Percentiles rank a stretch among this genome's conserved stretches.
Conservation (phyloP, 2,329 filamentous ascomycete species). For the Dothistroma septosporum region DNA sequence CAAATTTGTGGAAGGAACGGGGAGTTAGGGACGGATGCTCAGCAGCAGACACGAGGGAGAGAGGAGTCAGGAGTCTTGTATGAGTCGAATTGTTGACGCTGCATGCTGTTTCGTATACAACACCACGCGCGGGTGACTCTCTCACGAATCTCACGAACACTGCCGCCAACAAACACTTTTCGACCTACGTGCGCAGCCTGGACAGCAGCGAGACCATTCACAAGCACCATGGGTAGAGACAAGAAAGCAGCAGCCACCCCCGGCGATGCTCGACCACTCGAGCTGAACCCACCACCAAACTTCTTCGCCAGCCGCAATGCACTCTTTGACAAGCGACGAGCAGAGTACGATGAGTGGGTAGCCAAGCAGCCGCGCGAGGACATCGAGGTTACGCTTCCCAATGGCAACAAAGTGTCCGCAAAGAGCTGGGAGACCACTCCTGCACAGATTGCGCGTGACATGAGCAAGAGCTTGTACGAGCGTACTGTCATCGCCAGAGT, state of each 20-base stretch:
- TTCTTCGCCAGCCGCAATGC: constrained; percentile 80
- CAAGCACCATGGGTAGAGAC: neutral
- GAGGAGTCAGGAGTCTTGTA: neutral
- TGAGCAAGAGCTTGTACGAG: constrained; percentile 80
- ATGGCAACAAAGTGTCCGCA: constrained; percentile 67
- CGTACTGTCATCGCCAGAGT: constrained; percentile 82
- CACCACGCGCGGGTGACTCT: constrained; percentile 6
- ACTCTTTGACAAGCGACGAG: constrained; percentile 84
- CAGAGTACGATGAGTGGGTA: constrained; percentile 73
- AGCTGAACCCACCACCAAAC: constrained; percentile 57
- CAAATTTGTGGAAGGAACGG: neutral
- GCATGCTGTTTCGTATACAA: constrained; percentile 2
- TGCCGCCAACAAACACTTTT: neutral
- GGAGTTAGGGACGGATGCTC: neutral
- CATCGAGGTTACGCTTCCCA: constrained; percentile 69
- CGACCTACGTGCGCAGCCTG: neutral
- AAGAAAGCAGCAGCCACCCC: constrained; percentile 21
- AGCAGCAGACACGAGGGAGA: neutral
- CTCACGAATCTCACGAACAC: neutral
- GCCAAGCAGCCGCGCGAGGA: constrained; percentile 65
- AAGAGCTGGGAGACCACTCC: constrained; percentile 92
- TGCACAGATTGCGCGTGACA: constrained; percentile 68
- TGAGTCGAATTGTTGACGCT: neutral
- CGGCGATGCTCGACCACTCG: constrained; percentile 42
- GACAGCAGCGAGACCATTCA: neutral